These are phyloP conservation scores for Trichoderma gracile DNA, from an alignment of 2,329 filamentous ascomycete genomes.

Conservation along the genomic window DNA sequence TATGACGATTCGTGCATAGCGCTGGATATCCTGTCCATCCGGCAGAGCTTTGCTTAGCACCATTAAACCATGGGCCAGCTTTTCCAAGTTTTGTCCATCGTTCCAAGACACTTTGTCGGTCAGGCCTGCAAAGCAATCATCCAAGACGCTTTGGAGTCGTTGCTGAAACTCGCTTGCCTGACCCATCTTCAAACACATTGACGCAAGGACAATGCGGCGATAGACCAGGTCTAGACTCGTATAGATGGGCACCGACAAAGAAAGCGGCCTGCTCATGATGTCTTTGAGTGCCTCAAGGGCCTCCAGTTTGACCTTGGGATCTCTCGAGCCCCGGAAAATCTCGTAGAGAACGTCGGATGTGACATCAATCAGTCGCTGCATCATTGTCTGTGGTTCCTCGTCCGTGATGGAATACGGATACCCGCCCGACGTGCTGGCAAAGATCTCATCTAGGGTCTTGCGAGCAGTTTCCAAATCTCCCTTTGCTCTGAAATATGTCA, in stretches of 20 bases:
- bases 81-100: conserved; percentile 28
- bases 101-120: conserved; percentile 34
- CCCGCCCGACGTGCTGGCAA: conserved; percentile 30
- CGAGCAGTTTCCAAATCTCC: conserved; percentile 27
- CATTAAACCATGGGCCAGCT: conserved; percentile 27
- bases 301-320: conserved; percentile 30
- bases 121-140: conserved; percentile 29
- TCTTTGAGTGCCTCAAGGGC: conserved; percentile 28
- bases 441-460: conserved; percentile 30
- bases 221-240: conserved; percentile 26
- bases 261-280: conserved; percentile 28
- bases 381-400: conserved; percentile 24
- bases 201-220: conserved; percentile 27
- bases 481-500: conserved; percentile 28
- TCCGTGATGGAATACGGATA: conserved; percentile 32
- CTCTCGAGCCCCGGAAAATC: conserved; percentile 30
- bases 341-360: conserved; percentile 30
- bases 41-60: conserved; percentile 28
- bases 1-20: conserved; percentile 30
- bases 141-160: conserved; percentile 29
- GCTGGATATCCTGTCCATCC: conserved; percentile 26
- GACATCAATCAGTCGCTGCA: conserved; percentile 27
- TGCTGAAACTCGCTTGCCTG: conserved; percentile 31
- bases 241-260: conserved; percentile 30
- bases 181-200: conserved; percentile 34